These are phyloP conservation scores for Fusarium sulawesiense DNA, from an alignment of 2,329 filamentous ascomycete species.

Conservation along the genomic window DNA sequence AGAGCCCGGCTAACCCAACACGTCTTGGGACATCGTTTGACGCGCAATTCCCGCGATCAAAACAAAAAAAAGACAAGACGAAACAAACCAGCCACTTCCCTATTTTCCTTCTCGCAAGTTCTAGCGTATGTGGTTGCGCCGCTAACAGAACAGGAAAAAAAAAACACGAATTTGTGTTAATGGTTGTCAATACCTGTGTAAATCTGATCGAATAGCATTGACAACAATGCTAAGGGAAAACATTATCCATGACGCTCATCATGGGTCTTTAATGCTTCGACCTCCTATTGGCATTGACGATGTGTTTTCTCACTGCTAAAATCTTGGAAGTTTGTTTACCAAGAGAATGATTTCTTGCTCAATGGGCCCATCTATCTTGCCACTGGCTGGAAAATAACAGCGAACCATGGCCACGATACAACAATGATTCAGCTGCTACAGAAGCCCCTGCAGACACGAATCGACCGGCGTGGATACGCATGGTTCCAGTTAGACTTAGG, in stretches of 20 bases:
- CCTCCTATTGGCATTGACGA: neutral
- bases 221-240: neutral
- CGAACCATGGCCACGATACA: conserved; percentile 1
- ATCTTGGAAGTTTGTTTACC: neutral
- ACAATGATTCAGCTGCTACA: neutral
- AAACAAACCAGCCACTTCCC: conserved; percentile 17
- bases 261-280: neutral
- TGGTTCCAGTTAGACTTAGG: conserved; percentile 12
- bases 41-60: conserved; percentile 21
- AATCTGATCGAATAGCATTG: neutral
- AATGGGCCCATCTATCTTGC: conserved; percentile 21
- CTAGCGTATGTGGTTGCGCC: conserved; percentile 34
- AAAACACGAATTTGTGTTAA: conserved; percentile 6
- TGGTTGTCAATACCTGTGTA: neutral
- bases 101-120: conserved; percentile 23
- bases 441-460: conserved; percentile 13
- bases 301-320: neutral
- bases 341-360: neutral
- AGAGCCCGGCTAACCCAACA: conserved; percentile 21
- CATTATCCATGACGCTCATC: neutral
- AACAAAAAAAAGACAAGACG: conserved; percentile 22
- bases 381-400: conserved; percentile 15
- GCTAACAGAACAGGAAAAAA: neutral
- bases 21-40: conserved; percentile 11
- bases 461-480: neutral